These are phyloP conservation scores for Sporisorium scitamineum DNA, from an alignment of 1,284 basidiomycete species.

Conservation along the genomic window DNA sequence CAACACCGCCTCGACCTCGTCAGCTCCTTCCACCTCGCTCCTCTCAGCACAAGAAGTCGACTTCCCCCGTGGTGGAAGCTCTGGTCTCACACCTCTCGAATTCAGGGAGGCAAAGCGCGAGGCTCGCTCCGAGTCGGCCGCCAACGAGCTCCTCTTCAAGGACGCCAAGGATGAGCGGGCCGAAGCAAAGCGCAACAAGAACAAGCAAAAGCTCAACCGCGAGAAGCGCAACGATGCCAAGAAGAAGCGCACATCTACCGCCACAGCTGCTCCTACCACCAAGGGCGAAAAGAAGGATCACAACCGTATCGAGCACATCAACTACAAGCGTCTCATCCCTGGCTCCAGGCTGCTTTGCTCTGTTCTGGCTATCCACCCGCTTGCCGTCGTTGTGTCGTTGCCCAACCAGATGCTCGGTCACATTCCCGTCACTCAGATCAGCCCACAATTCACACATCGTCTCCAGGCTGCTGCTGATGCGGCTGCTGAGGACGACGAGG, in stretches of 20 bases:
- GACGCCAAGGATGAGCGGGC: conserved; percentile 46
- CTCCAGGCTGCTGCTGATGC: conserved; percentile 72
- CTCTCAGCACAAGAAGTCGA: conserved; percentile 74
- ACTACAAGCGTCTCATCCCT: conserved; percentile 89
- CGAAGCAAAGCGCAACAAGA: conserved; percentile 45
- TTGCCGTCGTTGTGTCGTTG: conserved; percentile 90
- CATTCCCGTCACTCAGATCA: conserved; percentile 93
- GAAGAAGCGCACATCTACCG: conserved; percentile 56
- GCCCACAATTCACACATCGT: conserved; percentile 81
- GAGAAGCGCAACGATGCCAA: conserved; percentile 66
- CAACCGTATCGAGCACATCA: conserved; percentile 87
- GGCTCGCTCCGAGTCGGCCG: conserved; percentile 83
- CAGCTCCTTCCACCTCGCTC: conserved; percentile 36
- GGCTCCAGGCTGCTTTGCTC: conserved; percentile 90
- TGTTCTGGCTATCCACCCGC: conserved; percentile 86
- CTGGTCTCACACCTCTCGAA: conserved; percentile 85
- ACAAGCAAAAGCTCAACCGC: conserved; percentile 55
- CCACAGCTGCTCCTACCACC: conserved; percentile 7
- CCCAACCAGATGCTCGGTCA: conserved; percentile 95
- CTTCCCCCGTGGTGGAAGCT: conserved; percentile 88
- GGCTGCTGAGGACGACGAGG: conserved; percentile 71
- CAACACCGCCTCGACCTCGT: conserved; percentile 10
- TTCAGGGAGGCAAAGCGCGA: conserved; percentile 87
- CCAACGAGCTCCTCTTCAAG: conserved; percentile 76
- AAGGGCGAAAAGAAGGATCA: conserved; percentile 69